Base-by-base conservation (phyloP, 306 rosid species). In the Leucaena leucocephala region DNA sequence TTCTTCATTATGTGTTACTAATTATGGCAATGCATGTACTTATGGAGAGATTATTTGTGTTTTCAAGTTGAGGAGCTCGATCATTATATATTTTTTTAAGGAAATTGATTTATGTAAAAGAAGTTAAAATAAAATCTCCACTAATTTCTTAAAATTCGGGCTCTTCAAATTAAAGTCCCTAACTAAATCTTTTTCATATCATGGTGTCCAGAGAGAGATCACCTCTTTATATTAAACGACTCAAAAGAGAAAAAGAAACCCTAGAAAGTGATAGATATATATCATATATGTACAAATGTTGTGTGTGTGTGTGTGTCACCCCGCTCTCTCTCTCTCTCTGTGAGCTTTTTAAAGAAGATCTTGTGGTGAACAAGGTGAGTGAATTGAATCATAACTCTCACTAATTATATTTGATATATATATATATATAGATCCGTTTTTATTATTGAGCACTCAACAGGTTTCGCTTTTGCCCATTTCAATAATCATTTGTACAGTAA, bases 361-460 rank as follows among this genome's bases (percentile, higher is more conserved):
- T 74, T 61, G 78, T n/a, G 81, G 84, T 76, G 86, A 85, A 79
- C 38, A 62, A 62, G 35, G 33, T 55, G 62, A 14, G 40, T 63
- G 19, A 63, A 62, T 11, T 33, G 68, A 64, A 65, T 76, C 78
- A 83, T 76, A 80, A 69, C 19, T 85, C 82, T 87, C 82, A 76
- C 84, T 76, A 76, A 14, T 27, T 54, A 63, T 74, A 63, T 45
- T 84, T 70, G 69, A 59, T 54, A 63, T 27, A n/a, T 66, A 49
- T 2, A 19, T 7, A 19, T 54, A 4, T 55, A 3, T 19, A 12
- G 10, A n/a, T 19, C 36, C 15, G 2, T 59, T 74, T 82, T 87
- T 77, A 89, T 84, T 74, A 91, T 89, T 91, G 83, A 87, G 90
- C 84, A 86, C 89, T 87, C 91, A 88, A 81, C 83, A 76, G 57